Evolutionary conservation across 352 stramenopile genomes (phyloP), one percentile per base, ranked within the genome.

Genomic region (Globisporangium nunn): DNA sequence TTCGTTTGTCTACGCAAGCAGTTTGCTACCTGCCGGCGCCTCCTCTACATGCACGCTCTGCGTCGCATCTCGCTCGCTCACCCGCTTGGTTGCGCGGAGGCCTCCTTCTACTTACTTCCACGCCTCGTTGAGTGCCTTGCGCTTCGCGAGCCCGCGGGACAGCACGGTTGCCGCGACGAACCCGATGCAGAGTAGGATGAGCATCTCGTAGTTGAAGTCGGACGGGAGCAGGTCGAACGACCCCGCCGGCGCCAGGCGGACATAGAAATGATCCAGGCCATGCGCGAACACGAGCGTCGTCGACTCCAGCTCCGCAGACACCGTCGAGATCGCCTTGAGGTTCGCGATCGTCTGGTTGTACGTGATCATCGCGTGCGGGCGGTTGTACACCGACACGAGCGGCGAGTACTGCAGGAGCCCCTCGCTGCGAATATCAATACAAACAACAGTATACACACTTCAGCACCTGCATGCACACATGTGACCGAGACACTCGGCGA

Each of bases 221-320:
- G 96, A 94, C 6, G 95, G 91, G 29, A 99, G 74, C 52, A 98
- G 72, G 67, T 99, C 96, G 60, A 99, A 99, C 52, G 90, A 91
- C 54, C 96, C 96, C 23, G 91, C 93, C 2, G 96, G 96, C 14
- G 91, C 90, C 37, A 98, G 79, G 56, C 93, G 84, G 17, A 91
- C 75, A 78, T 97, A 98, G 72, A 97, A 98, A 61, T 98, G 65
- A 70, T 98, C 95, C 11, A 97, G 77, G 23, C 93, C 93, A 62
- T 91, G 85, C 7, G 92, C 91, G 56, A 98, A 87, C 46, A 98
- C 74, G n/a, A 98, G 63, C 41, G 92, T 93, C 50, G 96, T 97
- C 18, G 91, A 98, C 78, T 99, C 96, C 44, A 99, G 82, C 67
- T 97, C 86, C 0, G 94, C 81, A 0, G 87, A 63, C 12, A 72